Evolutionary conservation across 192 early-diverging fungal species (phyloP).

Genomic region (Backusella westeae): DNA sequence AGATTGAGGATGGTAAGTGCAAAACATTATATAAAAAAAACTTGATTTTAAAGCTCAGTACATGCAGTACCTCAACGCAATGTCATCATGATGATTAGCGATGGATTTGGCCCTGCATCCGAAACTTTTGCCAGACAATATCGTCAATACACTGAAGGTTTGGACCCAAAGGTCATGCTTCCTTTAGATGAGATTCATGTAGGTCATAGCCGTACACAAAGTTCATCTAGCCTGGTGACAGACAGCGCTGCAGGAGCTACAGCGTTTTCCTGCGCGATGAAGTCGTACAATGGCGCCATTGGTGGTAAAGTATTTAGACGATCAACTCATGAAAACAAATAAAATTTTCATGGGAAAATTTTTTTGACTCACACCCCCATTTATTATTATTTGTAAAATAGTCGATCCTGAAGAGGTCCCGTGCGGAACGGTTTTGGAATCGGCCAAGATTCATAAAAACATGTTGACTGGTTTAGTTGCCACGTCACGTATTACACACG

Average conservation of each 20-base stretch:
- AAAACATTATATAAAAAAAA: neutral
- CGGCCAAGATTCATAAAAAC: constrained; percentile 44
- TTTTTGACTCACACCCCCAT: neutral
- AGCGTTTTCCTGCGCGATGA: constrained; percentile 50
- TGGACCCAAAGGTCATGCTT: constrained; percentile 27
- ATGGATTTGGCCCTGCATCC: constrained; percentile 60
- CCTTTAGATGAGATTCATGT: constrained; percentile 47
- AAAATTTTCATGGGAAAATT: neutral
- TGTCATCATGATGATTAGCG: constrained; percentile 60
- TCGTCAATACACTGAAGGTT: constrained; percentile 13
- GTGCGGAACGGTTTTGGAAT: constrained; percentile 60
- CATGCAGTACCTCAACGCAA: constrained; percentile 18
- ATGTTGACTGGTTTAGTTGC: constrained; percentile 54
- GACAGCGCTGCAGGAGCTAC: constrained; percentile 65
- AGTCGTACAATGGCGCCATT: constrained; percentile 56
- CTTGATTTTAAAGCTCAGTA: neutral
- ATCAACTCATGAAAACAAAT: neutral
- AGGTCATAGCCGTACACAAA: constrained; percentile 50
- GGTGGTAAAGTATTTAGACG: constrained; percentile 28
- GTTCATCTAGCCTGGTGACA: constrained; percentile 48
- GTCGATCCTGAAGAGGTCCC: constrained; percentile 38
- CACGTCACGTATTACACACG: constrained; percentile 60
- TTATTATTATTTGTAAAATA: neutral
- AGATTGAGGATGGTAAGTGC: neutral
- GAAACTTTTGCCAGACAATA: constrained; percentile 55